Evolutionary conservation across 345 rosid genomes (phyloP).

Genomic region (Moricandia moricandioides): DNA sequence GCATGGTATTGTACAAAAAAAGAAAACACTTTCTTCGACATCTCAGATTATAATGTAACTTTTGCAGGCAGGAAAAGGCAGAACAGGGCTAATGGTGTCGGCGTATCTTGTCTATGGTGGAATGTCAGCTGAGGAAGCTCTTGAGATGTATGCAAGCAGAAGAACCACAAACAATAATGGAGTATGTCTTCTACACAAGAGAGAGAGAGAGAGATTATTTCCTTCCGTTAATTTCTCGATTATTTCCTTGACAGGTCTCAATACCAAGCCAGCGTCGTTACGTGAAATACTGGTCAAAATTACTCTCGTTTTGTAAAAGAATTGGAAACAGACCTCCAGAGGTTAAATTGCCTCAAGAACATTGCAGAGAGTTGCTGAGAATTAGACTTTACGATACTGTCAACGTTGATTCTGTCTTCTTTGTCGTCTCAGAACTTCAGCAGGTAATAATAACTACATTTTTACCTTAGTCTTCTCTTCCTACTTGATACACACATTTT

Average conservation of each 20-base stretch:
- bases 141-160: constrained; percentile 75
- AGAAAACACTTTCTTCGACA: not conserved
- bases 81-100: constrained; percentile 90
- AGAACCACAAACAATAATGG: constrained; percentile 96
- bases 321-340: constrained; percentile 45
- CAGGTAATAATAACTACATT: constrained; percentile 46
- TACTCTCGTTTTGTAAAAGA: constrained; percentile 47
- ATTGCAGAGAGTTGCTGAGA: constrained; percentile 66
- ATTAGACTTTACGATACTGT: constrained; percentile 78
- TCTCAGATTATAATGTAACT: constrained; percentile 7
- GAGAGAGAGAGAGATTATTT: not conserved
- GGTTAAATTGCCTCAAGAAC: constrained; percentile 56
- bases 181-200: constrained; percentile 43
- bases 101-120: constrained; percentile 82
- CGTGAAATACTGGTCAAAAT: constrained; percentile 68
- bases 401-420: constrained; percentile 64
- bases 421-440: constrained; percentile 81
- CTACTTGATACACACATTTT: not conserved
- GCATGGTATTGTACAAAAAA: constrained; percentile 60
- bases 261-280: constrained; percentile 96
- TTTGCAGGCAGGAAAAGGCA: constrained; percentile 92
- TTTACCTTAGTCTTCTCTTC: no score
- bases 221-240: not conserved
- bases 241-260: constrained; percentile 55
- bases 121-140: constrained; percentile 81